Base-by-base conservation (phyloP, 805 yeast genomes). In the Millerago galiae region DNA sequence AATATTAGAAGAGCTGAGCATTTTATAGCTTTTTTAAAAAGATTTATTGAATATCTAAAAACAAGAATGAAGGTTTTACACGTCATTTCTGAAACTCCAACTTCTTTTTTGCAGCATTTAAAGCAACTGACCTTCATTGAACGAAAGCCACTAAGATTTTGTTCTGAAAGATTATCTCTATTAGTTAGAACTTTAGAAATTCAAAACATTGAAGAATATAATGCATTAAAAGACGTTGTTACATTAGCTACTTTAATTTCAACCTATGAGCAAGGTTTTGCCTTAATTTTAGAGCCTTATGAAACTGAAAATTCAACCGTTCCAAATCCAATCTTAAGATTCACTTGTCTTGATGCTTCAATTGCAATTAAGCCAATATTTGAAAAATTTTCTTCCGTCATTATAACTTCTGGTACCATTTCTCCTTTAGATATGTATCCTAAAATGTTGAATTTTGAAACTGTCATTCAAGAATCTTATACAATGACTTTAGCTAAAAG, bases 371-470 rank as follows among this genome's bases (percentile, higher is more conserved):
- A 89, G 58, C 99, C 99, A 0, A 89, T 93, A 0, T 91, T 93
- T 67, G 99, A 93, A 40, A 74, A 90, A 45, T 93, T 91, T 56
- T 81, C 87, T 8, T 83, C 96, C 0, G 95, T 93, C 10, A 83
- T 93, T 47, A 93, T 93, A 47, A 93, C 99, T 0, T 87, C 96
- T 1, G 99, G 99, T 51, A 93, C 99, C 13, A 93, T 93, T 37
- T 91, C 98, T 0, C 99, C 99, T 1, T 75, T 93, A 60, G 98
- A 93, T 57, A 93, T 93, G 99, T 93, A 93, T 60, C 99, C 99
- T 7, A 82, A 87, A 54, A 91, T 91, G 98, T 68, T 91, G 47
- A 85, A 89, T 58, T 91, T 93, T 63, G 89, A 86, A 40, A 90
- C 98, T 0, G 95, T 90, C 3, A 73, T 93, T 29, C 96, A 90